These are phyloP conservation scores for Cryptosporidium sp. DNA, from an alignment of 169 alveolate species.

Conservation along the genomic window DNA sequence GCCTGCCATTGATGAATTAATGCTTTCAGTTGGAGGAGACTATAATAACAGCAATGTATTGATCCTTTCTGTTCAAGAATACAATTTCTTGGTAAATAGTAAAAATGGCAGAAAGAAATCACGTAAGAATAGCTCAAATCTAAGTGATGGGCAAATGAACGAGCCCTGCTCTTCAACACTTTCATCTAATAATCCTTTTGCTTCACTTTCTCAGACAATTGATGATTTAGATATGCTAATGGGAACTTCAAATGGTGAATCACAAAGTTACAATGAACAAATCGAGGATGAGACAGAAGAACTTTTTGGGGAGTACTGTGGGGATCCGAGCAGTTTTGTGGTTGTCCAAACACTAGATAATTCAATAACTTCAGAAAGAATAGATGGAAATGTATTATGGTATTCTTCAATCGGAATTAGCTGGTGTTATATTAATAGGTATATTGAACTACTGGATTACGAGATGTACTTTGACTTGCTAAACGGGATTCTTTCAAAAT, in stretches of 20 bases:
- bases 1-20: conserved; percentile 49
- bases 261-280: not conserved
- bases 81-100: conserved; percentile 26
- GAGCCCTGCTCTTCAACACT: not conserved
- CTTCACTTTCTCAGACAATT: conserved; percentile 65
- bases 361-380: conserved; percentile 61
- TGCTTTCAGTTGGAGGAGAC: not conserved
- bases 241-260: conserved; percentile 54
- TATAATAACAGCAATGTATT: conserved; percentile 6
- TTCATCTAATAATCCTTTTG: conserved; percentile 26
- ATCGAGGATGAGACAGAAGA: conserved; percentile 19
- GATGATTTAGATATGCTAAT: conserved; percentile 63
- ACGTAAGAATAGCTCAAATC: not conserved
- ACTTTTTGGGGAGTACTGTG: conserved; percentile 63
- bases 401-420: conserved; percentile 46
- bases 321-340: conserved; percentile 72
- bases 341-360: conserved; percentile 57
- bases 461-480: conserved; percentile 43
- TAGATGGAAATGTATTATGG: conserved; percentile 64
- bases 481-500: conserved; percentile 40
- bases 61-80: conserved; percentile 38
- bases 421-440: conserved; percentile 58
- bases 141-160: not conserved
- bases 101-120: conserved; percentile 28
- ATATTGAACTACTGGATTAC: conserved; percentile 55